phyloP scores from a whole-genome alignment of 768 basidiomycete species.

The Ramaria rubella region DNA sequence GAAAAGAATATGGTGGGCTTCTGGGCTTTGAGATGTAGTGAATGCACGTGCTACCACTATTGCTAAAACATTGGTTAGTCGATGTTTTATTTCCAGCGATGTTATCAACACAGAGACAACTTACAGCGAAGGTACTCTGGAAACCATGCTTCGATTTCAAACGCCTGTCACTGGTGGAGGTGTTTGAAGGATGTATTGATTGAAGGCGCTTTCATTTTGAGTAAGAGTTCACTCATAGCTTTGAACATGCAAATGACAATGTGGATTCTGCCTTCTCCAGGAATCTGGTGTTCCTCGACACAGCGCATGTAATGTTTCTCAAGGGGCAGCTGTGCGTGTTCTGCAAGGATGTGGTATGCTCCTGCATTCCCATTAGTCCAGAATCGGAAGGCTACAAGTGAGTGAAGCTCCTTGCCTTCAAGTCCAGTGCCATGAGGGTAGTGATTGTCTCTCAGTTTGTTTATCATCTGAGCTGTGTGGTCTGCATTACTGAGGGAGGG shows the following conservation, averaged over 20 bases:
- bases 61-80: constrained; percentile 11
- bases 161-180: constrained; percentile 15
- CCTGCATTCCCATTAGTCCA: constrained; percentile 3
- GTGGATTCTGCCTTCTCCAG: constrained; percentile 8
- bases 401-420: too few species aligned
- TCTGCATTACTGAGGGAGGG: constrained; percentile 21
- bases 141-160: constrained; percentile 18
- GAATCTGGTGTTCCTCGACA: constrained; percentile 14
- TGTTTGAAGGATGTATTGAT: constrained; percentile 17
- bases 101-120: neutral
- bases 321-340: constrained; percentile 7
- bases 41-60: constrained; percentile 20
- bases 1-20: constrained; percentile 22
- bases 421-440: constrained; percentile 23
- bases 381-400: neutral
- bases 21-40: constrained; percentile 21
- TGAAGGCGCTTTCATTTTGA: constrained; percentile 9
- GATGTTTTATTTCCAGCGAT: neutral
- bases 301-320: constrained; percentile 19
- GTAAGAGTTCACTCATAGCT: constrained; percentile 16
- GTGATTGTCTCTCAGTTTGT: constrained; percentile 13
- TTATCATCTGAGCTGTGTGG: constrained; percentile 19
- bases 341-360: constrained; percentile 8
- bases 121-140: constrained; percentile 11
- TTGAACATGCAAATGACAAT: constrained; percentile 22